Percentiles rank a stretch among this genome's conserved stretches.
phyloP scores from a whole-genome alignment of 257 asterid species.

The Plectranthus barbatus region DNA sequence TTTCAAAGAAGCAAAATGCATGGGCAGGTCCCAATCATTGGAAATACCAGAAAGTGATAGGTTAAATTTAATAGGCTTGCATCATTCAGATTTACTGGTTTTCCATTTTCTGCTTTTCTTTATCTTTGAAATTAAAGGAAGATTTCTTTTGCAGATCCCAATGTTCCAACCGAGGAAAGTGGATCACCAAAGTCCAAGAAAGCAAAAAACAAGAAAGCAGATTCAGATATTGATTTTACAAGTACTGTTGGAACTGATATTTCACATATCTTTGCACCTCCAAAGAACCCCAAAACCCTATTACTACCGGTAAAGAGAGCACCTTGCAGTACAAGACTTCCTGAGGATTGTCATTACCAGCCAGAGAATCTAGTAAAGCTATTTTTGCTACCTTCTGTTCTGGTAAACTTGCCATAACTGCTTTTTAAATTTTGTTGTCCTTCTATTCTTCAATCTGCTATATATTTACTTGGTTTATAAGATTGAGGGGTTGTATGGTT shows the following conservation, averaged over 20 bases:
- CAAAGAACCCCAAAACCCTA: conserved; percentile 75
- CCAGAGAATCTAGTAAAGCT: conserved; percentile 95
- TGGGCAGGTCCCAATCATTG: conserved; percentile 99
- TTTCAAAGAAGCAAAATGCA: conserved; percentile 71
- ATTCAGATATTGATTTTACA: conserved; percentile 57
- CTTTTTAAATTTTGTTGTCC: background rate
- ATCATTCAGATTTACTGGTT: background rate
- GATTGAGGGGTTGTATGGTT: background rate
- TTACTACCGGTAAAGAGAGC: conserved; percentile 64
- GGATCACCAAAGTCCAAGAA: conserved; percentile 61
- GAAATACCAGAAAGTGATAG: conserved; percentile 78
- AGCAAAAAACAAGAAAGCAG: conserved; percentile 52
- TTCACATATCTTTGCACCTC: conserved; percentile 62
- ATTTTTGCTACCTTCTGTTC: conserved; percentile 70
- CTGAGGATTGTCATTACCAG: conserved; percentile 96
- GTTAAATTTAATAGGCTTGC: conserved; percentile 26
- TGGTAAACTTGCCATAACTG: conserved; percentile 36
- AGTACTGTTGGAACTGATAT: conserved; percentile 47
- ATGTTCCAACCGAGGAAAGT: conserved; percentile 39
- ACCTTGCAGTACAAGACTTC: conserved; percentile 71
- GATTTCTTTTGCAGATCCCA: conserved; percentile 38
- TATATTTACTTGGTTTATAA: background rate
- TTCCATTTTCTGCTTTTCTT: background rate
- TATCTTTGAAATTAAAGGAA: conserved; percentile 3
- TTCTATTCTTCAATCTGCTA: background rate